Conservation (phyloP, 352 stramenopile genomes). For the Phytopythium mirpurense region DNA sequence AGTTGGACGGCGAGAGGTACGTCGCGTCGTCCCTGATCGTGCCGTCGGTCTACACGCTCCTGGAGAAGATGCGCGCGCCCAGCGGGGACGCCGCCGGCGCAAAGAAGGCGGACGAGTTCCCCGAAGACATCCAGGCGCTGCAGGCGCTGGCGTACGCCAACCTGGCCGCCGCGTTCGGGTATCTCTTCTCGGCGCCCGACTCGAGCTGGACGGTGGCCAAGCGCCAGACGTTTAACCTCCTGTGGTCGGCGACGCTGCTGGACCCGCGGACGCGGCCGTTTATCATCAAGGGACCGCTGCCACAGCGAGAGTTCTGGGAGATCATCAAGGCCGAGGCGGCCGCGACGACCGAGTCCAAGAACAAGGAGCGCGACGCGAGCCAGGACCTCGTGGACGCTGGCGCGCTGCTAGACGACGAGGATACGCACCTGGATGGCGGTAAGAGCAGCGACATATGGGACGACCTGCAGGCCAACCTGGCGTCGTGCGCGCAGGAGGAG, state of each 20-base stretch:
- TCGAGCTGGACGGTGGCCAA: constrained; percentile 35
- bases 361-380: constrained; percentile 42
- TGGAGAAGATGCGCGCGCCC: constrained; percentile 47
- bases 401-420: constrained; percentile 35
- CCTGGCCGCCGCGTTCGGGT: constrained; percentile 47
- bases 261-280: constrained; percentile 71
- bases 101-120: constrained; percentile 24
- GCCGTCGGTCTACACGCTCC: constrained; percentile 58
- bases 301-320: constrained; percentile 59
- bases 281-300: constrained; percentile 65
- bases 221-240: constrained; percentile 50
- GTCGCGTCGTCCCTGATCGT: constrained; percentile 65
- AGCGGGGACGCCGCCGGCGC: constrained; percentile 4
- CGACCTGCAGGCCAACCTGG: constrained; percentile 67
- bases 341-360: constrained; percentile 44
- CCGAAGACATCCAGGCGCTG: constrained; percentile 63
- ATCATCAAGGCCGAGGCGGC: constrained; percentile 56
- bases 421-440: constrained; percentile 10
- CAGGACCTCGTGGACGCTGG: constrained; percentile 30
- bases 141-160: constrained; percentile 47
- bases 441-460: constrained; percentile 64
- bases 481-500: constrained; percentile 67
- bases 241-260: constrained; percentile 67
- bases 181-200: constrained; percentile 45
- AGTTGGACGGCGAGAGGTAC: constrained; percentile 54